Conservation (phyloP, 2,329 filamentous ascomycete genomes). For the Neocatenulostroma microsporum region DNA sequence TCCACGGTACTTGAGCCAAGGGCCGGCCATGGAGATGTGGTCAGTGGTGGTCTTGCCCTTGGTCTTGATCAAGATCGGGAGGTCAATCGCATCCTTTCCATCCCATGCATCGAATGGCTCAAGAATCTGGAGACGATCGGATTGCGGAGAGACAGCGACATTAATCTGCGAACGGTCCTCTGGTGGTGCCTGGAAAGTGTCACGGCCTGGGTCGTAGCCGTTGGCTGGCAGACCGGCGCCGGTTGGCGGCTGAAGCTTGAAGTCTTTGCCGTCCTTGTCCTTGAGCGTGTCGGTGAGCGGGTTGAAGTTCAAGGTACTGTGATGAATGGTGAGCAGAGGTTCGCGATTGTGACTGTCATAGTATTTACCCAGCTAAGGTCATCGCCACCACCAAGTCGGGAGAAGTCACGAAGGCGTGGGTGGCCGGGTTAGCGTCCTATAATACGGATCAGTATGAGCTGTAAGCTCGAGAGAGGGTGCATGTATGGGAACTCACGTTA, state of each 20-base stretch:
- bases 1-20: slow-evolving; percentile 97
- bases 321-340: too few species aligned
- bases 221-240: slow-evolving; percentile 70
- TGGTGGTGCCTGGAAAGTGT: slow-evolving; percentile 96
- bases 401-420: slow-evolving; percentile 86
- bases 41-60: slow-evolving; percentile 95
- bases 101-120: slow-evolving; percentile 82
- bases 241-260: slow-evolving; percentile 71
- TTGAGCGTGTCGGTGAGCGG: slow-evolving; percentile 85
- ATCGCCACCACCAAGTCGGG: slow-evolving; percentile 84
- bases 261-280: slow-evolving; percentile 94
- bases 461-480: too few species aligned
- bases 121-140: slow-evolving; percentile 90
- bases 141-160: slow-evolving; percentile 79
- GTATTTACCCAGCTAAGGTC: slow-evolving; percentile 74
- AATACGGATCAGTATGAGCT: too few species aligned
- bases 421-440: slow-evolving; percentile 92
- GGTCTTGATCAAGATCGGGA: slow-evolving; percentile 93
- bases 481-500: too few species aligned
- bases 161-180: slow-evolving; percentile 62
- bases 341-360: too few species aligned
- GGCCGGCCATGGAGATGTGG: slow-evolving; percentile 96
- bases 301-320: slow-evolving; percentile 87
- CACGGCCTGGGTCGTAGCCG: slow-evolving; percentile 83
- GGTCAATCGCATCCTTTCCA: slow-evolving; percentile 74